Conservation (phyloP, 495 filamentous ascomycete species). For the Chlorociboria aeruginascens region DNA sequence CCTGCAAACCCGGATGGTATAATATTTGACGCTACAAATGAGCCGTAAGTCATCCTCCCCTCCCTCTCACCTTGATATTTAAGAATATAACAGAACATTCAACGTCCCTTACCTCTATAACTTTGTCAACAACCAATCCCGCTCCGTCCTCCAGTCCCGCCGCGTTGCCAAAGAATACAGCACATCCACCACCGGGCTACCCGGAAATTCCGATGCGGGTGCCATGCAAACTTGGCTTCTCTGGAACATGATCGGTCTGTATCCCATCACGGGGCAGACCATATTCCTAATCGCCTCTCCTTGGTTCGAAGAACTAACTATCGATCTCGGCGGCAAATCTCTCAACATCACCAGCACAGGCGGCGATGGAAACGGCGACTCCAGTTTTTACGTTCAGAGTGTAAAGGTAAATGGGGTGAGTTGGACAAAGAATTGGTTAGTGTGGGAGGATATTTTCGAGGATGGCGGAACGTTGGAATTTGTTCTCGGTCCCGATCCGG, state of each 20-base stretch:
- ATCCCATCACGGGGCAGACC: constrained; percentile 52
- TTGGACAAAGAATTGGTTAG: constrained; percentile 49
- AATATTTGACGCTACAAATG: constrained; percentile 60
- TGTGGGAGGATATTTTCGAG: constrained; percentile 51
- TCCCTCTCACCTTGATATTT: too few species aligned
- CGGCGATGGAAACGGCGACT: constrained; percentile 27
- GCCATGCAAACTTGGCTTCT: constrained; percentile 60
- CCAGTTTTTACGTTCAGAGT: constrained; percentile 44
- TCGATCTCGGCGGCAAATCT: constrained; percentile 41
- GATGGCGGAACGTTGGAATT: constrained; percentile 52
- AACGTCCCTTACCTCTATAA: constrained; percentile 56
- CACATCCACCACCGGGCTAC: constrained; percentile 37
- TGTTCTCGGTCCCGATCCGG: constrained; percentile 39
- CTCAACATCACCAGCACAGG: constrained; percentile 44
- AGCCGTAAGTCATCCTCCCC: constrained; percentile 29
- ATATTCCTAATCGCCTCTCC: constrained; percentile 53
- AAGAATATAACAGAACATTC: constrained; percentile 3
- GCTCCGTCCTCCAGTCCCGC: constrained; percentile 42
- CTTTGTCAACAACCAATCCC: constrained; percentile 48
- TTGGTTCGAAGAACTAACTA: constrained; percentile 44
- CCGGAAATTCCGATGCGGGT: constrained; percentile 57
- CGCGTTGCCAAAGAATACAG: constrained; percentile 44
- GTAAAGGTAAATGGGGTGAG: constrained; percentile 34
- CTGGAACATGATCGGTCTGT: constrained; percentile 61
- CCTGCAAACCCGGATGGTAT: constrained; percentile 34